Evolutionary conservation across 2,329 filamentous ascomycete genomes (phyloP).

Genomic region (Xenoacremonium recifei): DNA sequence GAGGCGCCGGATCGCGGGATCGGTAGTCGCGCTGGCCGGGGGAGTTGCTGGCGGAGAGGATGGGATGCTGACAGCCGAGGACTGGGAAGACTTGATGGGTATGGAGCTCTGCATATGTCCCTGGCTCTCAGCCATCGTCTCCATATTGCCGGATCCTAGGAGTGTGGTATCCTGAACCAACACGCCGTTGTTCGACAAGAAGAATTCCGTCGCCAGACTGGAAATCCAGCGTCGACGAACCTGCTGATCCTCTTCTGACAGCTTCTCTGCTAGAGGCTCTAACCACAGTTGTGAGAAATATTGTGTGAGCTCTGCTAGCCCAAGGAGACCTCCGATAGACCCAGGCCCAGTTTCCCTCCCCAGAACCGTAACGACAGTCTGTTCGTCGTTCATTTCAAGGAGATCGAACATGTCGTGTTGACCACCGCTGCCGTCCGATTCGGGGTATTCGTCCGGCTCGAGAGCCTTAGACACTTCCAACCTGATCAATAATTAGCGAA

Average conservation of each 20-base stretch:
- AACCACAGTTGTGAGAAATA: constrained; percentile 33
- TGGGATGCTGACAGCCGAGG: constrained; percentile 16
- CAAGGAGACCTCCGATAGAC: constrained; percentile 20
- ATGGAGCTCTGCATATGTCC: constrained; percentile 12
- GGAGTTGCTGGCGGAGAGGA: constrained; percentile 17
- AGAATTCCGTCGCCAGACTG: constrained; percentile 33
- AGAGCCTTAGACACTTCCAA: constrained; percentile 22
- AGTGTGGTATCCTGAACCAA: constrained; percentile 33
- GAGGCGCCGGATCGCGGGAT: constrained; percentile 33
- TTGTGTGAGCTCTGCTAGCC: constrained; percentile 26
- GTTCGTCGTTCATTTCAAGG: constrained; percentile 24
- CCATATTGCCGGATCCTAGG: constrained; percentile 20
- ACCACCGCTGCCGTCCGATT: constrained; percentile 17
- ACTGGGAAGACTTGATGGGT: constrained; percentile 25
- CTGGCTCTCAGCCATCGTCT: constrained; percentile 8
- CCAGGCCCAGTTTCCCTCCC: constrained; percentile 23
- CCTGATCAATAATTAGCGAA: no score
- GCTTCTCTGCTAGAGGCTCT: constrained; percentile 18
- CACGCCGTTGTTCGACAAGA: constrained; percentile 34
- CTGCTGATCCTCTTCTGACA: constrained; percentile 24
- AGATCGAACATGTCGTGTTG: constrained; percentile 29
- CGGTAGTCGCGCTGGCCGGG: constrained; percentile 12
- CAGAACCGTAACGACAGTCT: constrained; percentile 30
- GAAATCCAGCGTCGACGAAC: constrained; percentile 27
- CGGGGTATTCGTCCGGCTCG: constrained; percentile 1